Conservation (phyloP, 2,329 filamentous ascomycete genomes). For the Phaeosphaeriaceae sp. region DNA sequence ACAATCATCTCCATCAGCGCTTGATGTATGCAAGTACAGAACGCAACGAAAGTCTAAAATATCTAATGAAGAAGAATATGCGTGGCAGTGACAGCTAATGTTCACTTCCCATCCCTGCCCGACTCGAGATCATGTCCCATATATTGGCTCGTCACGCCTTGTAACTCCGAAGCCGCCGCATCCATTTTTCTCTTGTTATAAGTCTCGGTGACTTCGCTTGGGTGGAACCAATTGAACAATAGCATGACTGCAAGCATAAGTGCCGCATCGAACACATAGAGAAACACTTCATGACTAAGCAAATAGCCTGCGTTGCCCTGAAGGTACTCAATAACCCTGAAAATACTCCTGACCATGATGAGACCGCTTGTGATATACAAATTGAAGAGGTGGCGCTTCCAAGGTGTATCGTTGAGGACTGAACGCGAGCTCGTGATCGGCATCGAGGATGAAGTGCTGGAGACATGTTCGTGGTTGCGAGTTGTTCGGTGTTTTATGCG, state of each 20-base stretch:
- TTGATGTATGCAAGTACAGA: background rate
- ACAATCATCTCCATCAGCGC: no score
- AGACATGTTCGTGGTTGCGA: background rate
- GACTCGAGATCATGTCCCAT: background rate
- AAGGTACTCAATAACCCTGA: slow-evolving; percentile 58
- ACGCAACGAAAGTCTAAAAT: background rate
- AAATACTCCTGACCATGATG: slow-evolving; percentile 59
- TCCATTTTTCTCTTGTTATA: slow-evolving; percentile 13
- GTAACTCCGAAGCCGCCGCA: background rate
- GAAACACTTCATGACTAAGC: slow-evolving; percentile 50
- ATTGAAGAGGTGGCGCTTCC: slow-evolving; percentile 47
- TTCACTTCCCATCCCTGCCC: background rate
- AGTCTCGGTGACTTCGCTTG: slow-evolving; percentile 34
- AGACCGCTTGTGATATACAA: slow-evolving; percentile 55
- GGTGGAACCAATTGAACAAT: slow-evolving; percentile 49
- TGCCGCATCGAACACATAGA: slow-evolving; percentile 56
- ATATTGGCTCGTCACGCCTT: background rate
- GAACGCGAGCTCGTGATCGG: background rate
- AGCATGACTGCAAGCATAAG: slow-evolving; percentile 54
- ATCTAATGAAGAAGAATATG: background rate
- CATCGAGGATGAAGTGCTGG: background rate
- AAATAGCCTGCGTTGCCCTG: slow-evolving; percentile 55
- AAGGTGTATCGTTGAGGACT: slow-evolving; percentile 16
- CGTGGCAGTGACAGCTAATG: background rate
- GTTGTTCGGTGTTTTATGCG: background rate